phyloP scores from a whole-genome alignment of 805 yeast species.

The Candida sanyiensis region DNA sequence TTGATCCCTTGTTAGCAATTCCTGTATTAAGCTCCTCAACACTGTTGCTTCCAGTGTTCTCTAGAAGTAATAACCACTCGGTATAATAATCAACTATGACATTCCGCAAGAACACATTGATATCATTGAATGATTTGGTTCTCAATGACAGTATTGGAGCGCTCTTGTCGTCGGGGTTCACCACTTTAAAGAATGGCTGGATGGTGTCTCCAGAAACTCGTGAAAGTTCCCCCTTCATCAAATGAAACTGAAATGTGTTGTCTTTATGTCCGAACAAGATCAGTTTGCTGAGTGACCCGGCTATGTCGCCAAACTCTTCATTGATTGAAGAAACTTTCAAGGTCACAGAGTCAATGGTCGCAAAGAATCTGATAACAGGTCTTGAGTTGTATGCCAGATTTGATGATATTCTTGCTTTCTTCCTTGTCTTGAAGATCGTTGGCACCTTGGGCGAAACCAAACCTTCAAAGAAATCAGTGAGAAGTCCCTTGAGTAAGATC shows the following conservation, averaged over 20 bases:
- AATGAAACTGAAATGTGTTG: conserved; percentile 17
- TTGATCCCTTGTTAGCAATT: conserved; percentile 3
- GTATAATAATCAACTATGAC: conserved; percentile 53
- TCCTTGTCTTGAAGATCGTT: conserved; percentile 19
- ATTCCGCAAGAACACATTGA: conserved; percentile 44
- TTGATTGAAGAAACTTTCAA: conserved; percentile 20
- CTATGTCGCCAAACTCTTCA: conserved; percentile 31
- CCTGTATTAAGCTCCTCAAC: conserved; percentile 5
- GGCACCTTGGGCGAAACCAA: conserved; percentile 17
- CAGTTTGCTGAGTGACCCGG: conserved; percentile 14
- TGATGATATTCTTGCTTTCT: conserved; percentile 22
- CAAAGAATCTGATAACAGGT: conserved; percentile 12
- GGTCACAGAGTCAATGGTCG: conserved; percentile 11
- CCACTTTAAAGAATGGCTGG: conserved; percentile 30
- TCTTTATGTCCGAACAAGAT: conserved; percentile 15
- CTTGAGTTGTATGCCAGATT: conserved; percentile 18
- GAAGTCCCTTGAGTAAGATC: conserved; percentile 5
- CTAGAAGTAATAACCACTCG: conserved; percentile 46
- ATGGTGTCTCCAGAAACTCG: conserved; percentile 9
- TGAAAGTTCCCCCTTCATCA: conserved; percentile 10
- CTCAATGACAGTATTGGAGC: conserved; percentile 39
- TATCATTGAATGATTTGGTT: conserved; percentile 28
- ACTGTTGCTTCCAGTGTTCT: conserved; percentile 12
- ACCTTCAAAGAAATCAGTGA: conserved; percentile 7
- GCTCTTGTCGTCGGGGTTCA: conserved; percentile 30